Percentiles rank a stretch among this genome's conserved stretches.
phyloP scores from a whole-genome alignment of 164 flowering plant genomes.

The Echeveria elegans region DNA sequence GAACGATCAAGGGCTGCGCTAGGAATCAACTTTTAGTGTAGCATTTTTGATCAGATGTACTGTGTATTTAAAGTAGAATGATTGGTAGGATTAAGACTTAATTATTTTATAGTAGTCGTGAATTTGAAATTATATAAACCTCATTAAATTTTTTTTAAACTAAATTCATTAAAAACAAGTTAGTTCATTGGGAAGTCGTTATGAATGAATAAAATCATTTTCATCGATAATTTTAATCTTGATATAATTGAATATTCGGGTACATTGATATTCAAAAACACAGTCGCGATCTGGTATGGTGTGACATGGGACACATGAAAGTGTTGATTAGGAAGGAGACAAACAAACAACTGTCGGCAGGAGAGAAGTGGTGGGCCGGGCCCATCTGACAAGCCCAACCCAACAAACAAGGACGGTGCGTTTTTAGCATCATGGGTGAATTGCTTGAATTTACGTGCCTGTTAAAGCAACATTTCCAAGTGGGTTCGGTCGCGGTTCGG shows the following conservation, averaged over 20 bases:
- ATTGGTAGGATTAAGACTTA: no score
- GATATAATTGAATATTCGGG: neutral
- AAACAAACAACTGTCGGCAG: neutral
- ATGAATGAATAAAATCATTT: no score
- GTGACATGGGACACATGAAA: neutral
- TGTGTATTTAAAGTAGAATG: no score
- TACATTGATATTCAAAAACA: neutral
- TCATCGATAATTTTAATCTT: no score
- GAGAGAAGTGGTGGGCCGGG: neutral
- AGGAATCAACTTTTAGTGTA: no score
- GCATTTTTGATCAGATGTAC: no score
- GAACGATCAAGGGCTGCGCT: neutral
- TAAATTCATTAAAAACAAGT: no score
- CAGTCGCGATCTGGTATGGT: neutral
- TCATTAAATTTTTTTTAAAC: no score
- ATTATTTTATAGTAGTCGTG: no score
- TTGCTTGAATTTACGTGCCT: neutral
- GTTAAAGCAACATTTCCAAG: neutral
- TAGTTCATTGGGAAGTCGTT: no score
- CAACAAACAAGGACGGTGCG: neutral
- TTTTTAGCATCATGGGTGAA: neutral
- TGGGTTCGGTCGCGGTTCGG: neutral
- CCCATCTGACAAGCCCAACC: neutral
- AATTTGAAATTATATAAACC: no score
- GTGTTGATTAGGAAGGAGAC: constrained; percentile 1